These are phyloP conservation scores for Zygosaccharomyces sapae DNA, from an alignment of 1,139 yeast genomes.

Conservation along the genomic window DNA sequence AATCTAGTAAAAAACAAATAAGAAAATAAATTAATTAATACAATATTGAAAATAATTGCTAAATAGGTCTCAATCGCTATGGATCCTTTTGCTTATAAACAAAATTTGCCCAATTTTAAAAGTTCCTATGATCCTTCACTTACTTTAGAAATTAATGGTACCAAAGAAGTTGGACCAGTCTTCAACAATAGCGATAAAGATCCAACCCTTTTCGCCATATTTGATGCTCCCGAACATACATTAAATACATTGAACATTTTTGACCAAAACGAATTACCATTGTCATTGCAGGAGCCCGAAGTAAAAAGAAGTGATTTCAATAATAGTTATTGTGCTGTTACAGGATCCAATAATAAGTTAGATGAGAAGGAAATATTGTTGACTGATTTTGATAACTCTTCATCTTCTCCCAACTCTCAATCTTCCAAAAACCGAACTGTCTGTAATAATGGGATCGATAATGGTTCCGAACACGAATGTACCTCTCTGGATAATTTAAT, in stretches of 20 bases:
- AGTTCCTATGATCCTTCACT: slow-evolving; percentile 8
- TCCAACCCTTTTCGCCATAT: slow-evolving; percentile 10
- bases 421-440: background rate
- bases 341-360: slow-evolving; percentile 5
- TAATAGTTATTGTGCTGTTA: slow-evolving; percentile 12
- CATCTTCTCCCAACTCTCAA: slow-evolving; percentile 10
- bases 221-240: slow-evolving; percentile 10
- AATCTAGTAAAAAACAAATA: background rate
- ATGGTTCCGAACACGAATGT: slow-evolving; percentile 1
- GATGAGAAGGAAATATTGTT: slow-evolving; percentile 11
- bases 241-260: slow-evolving; percentile 5
- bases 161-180: slow-evolving; percentile 9
- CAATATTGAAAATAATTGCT: background rate
- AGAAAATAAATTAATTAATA: background rate
- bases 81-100: slow-evolving; percentile 4
- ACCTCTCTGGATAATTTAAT: slow-evolving; percentile 2
- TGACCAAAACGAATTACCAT: slow-evolving; percentile 7
- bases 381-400: slow-evolving; percentile 11
- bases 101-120: slow-evolving; percentile 1
- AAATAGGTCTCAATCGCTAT: slow-evolving; percentile 3
- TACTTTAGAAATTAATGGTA: slow-evolving; percentile 8
- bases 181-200: slow-evolving; percentile 9
- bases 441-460: background rate
- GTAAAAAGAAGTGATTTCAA: slow-evolving; percentile 5
- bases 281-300: background rate